Conservation (phyloP, 352 stramenopile species). For the Phytophthora boehmeriae region DNA sequence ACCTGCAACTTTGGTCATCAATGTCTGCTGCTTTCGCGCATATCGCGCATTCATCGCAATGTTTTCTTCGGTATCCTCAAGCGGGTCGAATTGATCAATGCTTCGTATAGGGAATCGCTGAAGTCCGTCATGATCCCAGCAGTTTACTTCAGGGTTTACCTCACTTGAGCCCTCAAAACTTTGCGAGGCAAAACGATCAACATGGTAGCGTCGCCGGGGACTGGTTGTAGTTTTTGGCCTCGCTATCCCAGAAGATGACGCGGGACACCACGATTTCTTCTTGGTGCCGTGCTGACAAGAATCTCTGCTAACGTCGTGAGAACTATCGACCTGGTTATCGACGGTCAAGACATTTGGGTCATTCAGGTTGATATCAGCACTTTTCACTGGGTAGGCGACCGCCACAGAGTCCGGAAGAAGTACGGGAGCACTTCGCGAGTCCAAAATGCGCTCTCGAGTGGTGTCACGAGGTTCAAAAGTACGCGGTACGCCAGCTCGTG, state of each 20-base stretch:
- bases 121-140: conserved; percentile 16
- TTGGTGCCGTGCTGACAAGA: conserved; percentile 1
- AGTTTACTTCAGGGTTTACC: background rate
- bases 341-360: conserved; percentile 12
- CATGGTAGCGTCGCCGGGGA: conserved; percentile 16
- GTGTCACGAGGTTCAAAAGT: conserved; percentile 57
- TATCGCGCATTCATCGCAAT: conserved; percentile 31
- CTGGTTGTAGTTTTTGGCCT: conserved; percentile 9
- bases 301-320: background rate
- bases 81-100: conserved; percentile 17
- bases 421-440: conserved; percentile 5
- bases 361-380: conserved; percentile 4
- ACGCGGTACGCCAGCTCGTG: conserved; percentile 35
- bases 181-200: conserved; percentile 12
- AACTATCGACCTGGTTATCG: conserved; percentile 15
- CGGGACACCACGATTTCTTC: conserved; percentile 50
- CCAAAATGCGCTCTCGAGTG: conserved; percentile 34
- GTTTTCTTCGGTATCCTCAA: conserved; percentile 14
- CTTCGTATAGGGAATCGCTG: conserved; percentile 38
- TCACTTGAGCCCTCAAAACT: background rate
- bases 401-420: conserved; percentile 24
- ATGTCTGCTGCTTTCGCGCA: conserved; percentile 32
- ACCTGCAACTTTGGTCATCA: conserved; percentile 35
- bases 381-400: conserved; percentile 37
- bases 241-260: conserved; percentile 28